Base-by-base conservation (phyloP, 2,329 filamentous ascomycete genomes). In the Ascochyta lentis region DNA sequence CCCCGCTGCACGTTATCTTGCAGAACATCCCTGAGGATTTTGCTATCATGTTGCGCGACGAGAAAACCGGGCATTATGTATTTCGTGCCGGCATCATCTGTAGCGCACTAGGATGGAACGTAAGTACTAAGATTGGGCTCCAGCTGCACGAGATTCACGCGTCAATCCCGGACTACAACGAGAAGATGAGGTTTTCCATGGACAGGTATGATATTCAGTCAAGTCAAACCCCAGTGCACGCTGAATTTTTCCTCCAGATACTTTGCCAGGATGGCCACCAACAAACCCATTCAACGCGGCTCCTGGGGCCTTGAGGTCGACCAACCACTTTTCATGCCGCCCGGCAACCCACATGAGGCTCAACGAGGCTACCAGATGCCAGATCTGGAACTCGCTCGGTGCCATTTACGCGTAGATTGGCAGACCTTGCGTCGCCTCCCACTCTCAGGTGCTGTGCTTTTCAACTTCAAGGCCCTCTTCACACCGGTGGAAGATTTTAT, bases 401-500 rank as follows among this genome's bases (percentile, higher is more conserved):
- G 90, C 60, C 79, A 89, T 58, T 78, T 96, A 1, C 84, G 92
- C 4, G 91, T 95, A 1, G 92, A 96, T 73, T 96, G 91, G 90
- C 92, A 96, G 75, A 96, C 92, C 0, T 78, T 96, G 4, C 86
- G 92, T 1, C 85, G 92, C 3, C 77, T 96, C 0, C 91, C 92
- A 0, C 79, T 96, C 0, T 92, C 89, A 0, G 90, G 85, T 0
- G 88, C 84, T 0, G 79, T 96, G 1, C 84, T 92, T 0, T 96
- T 96, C 79, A 96, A 95, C 73, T 96, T 94, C 83, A 96, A 94
- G 70, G 91, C 89, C 0, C 75, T 95, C 0, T 96, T 96, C 75
- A 95, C 91, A 0, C 89, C 89, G 0, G 72, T 96, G 0, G 71
- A 81, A 0, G 86, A 89, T 60, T 86, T 96, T 54, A 79, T 84